Evolutionary conservation across 192 early-diverging fungal species (phyloP).

Genomic region (Umbelopsis ramanniana): DNA sequence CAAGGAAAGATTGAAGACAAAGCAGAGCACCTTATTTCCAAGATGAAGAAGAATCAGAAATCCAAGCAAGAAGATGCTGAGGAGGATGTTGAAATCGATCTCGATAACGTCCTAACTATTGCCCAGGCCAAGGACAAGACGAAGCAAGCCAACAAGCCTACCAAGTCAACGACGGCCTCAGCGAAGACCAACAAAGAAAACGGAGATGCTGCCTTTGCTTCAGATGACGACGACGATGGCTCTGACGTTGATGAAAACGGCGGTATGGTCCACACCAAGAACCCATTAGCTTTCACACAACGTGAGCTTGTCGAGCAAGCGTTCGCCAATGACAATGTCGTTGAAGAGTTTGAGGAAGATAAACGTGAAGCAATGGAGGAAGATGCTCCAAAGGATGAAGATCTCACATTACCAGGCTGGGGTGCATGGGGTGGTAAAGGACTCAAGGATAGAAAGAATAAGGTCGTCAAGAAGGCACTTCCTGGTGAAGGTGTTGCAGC

Average conservation of each 20-base stretch:
- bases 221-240: constrained; percentile 42
- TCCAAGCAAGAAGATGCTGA: constrained; percentile 44
- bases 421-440: constrained; percentile 81
- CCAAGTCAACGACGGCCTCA: not conserved
- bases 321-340: constrained; percentile 93
- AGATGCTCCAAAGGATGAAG: constrained; percentile 79
- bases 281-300: constrained; percentile 64
- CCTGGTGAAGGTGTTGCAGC: constrained; percentile 64
- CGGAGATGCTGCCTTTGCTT: constrained; percentile 38
- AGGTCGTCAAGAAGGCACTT: constrained; percentile 48
- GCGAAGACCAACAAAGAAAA: not conserved
- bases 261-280: constrained; percentile 62
- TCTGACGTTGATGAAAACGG: constrained; percentile 47
- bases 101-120: constrained; percentile 62
- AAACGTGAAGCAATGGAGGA: constrained; percentile 71
- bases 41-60: constrained; percentile 65
- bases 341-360: constrained; percentile 90
- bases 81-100: constrained; percentile 72
- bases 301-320: constrained; percentile 89
- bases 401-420: constrained; percentile 94
- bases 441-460: constrained; percentile 47
- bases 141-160: constrained; percentile 8
- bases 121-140: constrained; percentile 21
- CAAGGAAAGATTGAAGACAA: constrained; percentile 59
- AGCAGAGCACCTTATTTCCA: constrained; percentile 67